Evolutionary conservation across 148 eudicot species (phyloP).

Genomic region (Linanthus parryae): DNA sequence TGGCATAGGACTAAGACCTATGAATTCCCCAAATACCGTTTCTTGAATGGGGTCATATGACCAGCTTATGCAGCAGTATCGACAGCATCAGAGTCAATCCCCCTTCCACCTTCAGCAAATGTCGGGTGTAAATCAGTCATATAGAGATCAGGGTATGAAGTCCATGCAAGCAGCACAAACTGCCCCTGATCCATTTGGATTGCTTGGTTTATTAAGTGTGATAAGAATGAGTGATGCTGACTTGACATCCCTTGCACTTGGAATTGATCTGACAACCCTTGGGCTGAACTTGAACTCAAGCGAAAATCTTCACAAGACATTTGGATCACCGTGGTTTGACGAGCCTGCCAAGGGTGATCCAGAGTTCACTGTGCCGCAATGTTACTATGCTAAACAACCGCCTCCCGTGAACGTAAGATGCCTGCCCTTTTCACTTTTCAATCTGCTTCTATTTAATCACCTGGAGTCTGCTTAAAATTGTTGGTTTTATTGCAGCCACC

Average conservation of each 20-base stretch:
- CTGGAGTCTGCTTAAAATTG: too few relatives aligned
- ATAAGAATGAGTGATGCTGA: constrained; percentile 62
- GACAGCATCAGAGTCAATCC: constrained; percentile 62
- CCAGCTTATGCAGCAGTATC: constrained; percentile 67
- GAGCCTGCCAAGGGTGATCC: constrained; percentile 70
- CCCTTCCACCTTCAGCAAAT: constrained; percentile 55
- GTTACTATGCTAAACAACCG: constrained; percentile 49
- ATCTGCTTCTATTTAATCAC: constrained; percentile 2
- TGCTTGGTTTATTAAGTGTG: constrained; percentile 62
- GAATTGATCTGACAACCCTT: constrained; percentile 67
- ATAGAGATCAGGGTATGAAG: constrained; percentile 73
- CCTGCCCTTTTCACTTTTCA: constrained; percentile 1
- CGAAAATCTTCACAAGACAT: constrained; percentile 64
- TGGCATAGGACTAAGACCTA: constrained; percentile 36
- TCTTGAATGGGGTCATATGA: constrained; percentile 53
- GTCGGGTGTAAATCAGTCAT: constrained; percentile 61
- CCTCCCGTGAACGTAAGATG: constrained; percentile 53
- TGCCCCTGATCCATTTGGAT: constrained; percentile 62
- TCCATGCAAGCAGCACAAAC: constrained; percentile 65
- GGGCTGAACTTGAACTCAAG: constrained; percentile 70
- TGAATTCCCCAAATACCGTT: constrained; percentile 34
- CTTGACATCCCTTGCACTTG: constrained; percentile 74
- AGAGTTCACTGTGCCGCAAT: constrained; percentile 57
- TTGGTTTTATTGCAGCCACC: constrained; percentile 35
- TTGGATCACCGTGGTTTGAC: constrained; percentile 88